A percentile compares a stretch with the other conserved stretches of the same genome.
Conservation (phyloP, 352 stramenopile genomes). For the Phytopythium litorale region DNA sequence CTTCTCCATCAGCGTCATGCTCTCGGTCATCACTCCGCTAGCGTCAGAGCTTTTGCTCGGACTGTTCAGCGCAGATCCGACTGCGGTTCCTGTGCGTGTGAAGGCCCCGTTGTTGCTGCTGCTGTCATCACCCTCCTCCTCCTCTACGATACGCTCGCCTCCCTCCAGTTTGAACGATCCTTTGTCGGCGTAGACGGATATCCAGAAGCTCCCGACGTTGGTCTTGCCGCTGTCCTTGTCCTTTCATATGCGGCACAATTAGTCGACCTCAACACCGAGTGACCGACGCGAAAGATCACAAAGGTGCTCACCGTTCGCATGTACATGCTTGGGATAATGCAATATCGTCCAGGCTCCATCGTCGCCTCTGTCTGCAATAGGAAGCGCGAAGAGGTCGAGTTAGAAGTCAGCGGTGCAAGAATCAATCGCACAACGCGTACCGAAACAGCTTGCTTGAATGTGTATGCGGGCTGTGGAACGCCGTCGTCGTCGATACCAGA, state of each 20-base stretch:
- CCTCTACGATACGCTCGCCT: slow-evolving; percentile 71
- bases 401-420: not conserved
- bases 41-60: slow-evolving; percentile 30
- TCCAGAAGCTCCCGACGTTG: slow-evolving; percentile 78
- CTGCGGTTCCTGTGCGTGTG: slow-evolving; percentile 1
- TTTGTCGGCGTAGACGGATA: slow-evolving; percentile 80
- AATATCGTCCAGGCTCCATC: slow-evolving; percentile 75
- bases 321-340: slow-evolving; percentile 86
- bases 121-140: slow-evolving; percentile 66
- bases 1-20: slow-evolving; percentile 33
- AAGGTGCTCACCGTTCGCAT: slow-evolving; percentile 61
- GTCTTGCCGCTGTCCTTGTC: slow-evolving; percentile 74
- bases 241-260: slow-evolving; percentile 17
- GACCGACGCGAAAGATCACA: not conserved
- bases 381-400: not conserved
- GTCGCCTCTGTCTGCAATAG: slow-evolving; percentile 49
- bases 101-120: slow-evolving; percentile 3
- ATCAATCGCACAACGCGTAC: slow-evolving; percentile 17
- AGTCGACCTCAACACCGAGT: not conserved
- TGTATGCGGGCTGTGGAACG: slow-evolving; percentile 68
- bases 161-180: slow-evolving; percentile 62
- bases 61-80: slow-evolving; percentile 16
- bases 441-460: slow-evolving; percentile 81
- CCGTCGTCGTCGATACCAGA: slow-evolving; percentile 60
- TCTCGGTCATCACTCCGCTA: slow-evolving; percentile 24